Evolutionary conservation across 1,284 basidiomycete genomes (phyloP).

Genomic region (Leccinum variabile): DNA sequence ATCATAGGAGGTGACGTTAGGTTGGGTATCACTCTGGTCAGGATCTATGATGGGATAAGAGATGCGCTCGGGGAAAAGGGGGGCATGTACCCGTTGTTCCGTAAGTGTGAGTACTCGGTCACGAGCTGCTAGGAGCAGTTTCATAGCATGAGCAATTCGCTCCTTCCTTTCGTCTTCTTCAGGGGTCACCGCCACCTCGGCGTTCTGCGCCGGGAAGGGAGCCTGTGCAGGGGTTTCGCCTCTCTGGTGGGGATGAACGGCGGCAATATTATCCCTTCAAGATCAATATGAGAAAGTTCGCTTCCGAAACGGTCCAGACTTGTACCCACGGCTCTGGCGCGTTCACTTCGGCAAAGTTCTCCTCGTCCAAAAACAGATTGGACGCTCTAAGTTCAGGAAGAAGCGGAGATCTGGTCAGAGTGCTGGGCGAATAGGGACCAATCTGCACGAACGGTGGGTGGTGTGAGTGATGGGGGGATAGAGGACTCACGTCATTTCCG

Average conservation of each 20-base stretch:
- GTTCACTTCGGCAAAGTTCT: slow-evolving; percentile 48
- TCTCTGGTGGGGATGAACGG: slow-evolving; percentile 11
- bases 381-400: slow-evolving; percentile 69
- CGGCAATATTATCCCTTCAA: slow-evolving; percentile 16
- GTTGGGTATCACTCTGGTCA: slow-evolving; percentile 43
- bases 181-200: slow-evolving; percentile 27
- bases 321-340: slow-evolving; percentile 37
- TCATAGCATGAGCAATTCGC: slow-evolving; percentile 53
- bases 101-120: slow-evolving; percentile 67
- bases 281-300: slow-evolving; percentile 21
- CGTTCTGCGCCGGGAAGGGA: slow-evolving; percentile 19
- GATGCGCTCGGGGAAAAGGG: neutral
- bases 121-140: slow-evolving; percentile 62
- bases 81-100: slow-evolving; percentile 61
- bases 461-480: neutral
- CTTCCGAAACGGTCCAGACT: slow-evolving; percentile 8
- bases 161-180: slow-evolving; percentile 42
- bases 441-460: slow-evolving; percentile 46
- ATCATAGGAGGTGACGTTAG: slow-evolving; percentile 58
- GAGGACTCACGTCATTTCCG: slow-evolving; percentile 63
- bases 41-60: slow-evolving; percentile 28
- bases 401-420: slow-evolving; percentile 64
- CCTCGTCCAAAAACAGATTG: slow-evolving; percentile 64
- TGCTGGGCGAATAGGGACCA: slow-evolving; percentile 71
- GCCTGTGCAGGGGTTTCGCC: slow-evolving; percentile 3